phyloP scores from a whole-genome alignment of 1,284 basidiomycete species.

The Chiua sp. region DNA sequence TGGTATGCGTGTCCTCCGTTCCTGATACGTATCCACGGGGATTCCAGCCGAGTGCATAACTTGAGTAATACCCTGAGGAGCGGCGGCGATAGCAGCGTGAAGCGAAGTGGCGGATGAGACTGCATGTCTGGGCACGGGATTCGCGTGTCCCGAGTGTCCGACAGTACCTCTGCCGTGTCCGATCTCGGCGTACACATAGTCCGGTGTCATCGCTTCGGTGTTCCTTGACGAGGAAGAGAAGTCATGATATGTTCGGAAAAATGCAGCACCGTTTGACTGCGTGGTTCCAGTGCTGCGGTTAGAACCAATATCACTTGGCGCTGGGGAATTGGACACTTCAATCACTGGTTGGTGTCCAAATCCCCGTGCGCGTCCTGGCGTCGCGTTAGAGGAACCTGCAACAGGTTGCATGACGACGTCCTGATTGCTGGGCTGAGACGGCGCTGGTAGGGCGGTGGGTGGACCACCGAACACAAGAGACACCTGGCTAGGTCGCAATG shows the following conservation, averaged over 20 bases:
- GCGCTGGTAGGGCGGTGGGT: slow-evolving; percentile 4
- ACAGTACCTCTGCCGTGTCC: slow-evolving; percentile 69
- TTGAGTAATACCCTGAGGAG: slow-evolving; percentile 40
- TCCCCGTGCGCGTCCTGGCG: slow-evolving; percentile 41
- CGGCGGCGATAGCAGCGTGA: slow-evolving; percentile 20
- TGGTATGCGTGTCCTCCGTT: slow-evolving; percentile 10
- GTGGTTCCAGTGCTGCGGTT: slow-evolving; percentile 58
- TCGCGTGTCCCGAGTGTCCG: slow-evolving; percentile 25
- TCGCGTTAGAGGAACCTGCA: slow-evolving; percentile 22
- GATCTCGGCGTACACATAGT: slow-evolving; percentile 76
- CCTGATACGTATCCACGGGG: slow-evolving; percentile 29
- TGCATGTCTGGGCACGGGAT: slow-evolving; percentile 22
- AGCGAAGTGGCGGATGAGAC: slow-evolving; percentile 26
- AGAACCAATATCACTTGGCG: slow-evolving; percentile 61
- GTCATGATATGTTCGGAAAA: slow-evolving; percentile 66
- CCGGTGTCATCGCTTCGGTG: slow-evolving; percentile 70
- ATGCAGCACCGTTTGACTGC: slow-evolving; percentile 59
- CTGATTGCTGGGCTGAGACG: slow-evolving; percentile 11
- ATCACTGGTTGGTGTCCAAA: slow-evolving; percentile 67
- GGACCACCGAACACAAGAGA: slow-evolving; percentile 11
- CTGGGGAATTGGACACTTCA: slow-evolving; percentile 62
- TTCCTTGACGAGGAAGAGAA: slow-evolving; percentile 45
- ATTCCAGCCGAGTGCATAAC: slow-evolving; percentile 43
- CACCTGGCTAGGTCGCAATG: slow-evolving; percentile 28
- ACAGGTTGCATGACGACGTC: slow-evolving; percentile 24